Base-by-base conservation (phyloP, 192 early-diverging fungal genomes). In the Coemansia sp. region DNA sequence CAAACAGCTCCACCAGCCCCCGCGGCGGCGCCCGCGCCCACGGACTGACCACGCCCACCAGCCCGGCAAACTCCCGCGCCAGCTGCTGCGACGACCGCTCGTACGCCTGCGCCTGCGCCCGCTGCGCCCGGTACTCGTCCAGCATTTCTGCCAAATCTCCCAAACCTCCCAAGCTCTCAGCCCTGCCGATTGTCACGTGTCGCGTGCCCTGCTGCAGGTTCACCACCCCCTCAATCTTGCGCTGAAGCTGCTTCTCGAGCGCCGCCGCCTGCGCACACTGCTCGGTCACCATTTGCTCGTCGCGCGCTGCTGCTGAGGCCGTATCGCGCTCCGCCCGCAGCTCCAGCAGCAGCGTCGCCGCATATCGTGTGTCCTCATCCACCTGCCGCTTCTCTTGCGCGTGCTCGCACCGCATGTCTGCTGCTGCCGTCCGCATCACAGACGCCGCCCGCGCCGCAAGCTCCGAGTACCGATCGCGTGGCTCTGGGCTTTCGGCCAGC, bases 271-370 rank as follows among this genome's bases (percentile, higher is more conserved):
- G 31, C 1, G 17, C 51, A 53, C 57, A 64, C 50, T 70, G 25
- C 12, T n/a, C 45, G 2, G 26, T 56, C 4, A 74, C 53, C 1
- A 12, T 47, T 11, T 56, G 37, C 22, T 60, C 43, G 14, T 38
- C 51, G 11, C 12, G 37, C 1, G 69, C 69, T 9, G 45, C 31
- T 21, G 16, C 26, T 31, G 63, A 23, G 35, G 64, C 61, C 10
- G 54, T 19, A 29, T 72, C 79, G 55, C 69, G 69, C 62, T 82
- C 79, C 0, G 56, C n/a, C 3, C 74, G 55, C 29, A 82, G 63
- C 59, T 82, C 79, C 27, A 75, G 57, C 43, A 82, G 69, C 59
- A 82, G 63, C 62, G 61, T 50, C 21, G 79, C 72, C 2, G 79
- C 79, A 22, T 69, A 72, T 52, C 68, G 54, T 6, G 70, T 67